phyloP scores from a whole-genome alignment of 176 grass and related monocot genomes.

The Triticum monococcum region DNA sequence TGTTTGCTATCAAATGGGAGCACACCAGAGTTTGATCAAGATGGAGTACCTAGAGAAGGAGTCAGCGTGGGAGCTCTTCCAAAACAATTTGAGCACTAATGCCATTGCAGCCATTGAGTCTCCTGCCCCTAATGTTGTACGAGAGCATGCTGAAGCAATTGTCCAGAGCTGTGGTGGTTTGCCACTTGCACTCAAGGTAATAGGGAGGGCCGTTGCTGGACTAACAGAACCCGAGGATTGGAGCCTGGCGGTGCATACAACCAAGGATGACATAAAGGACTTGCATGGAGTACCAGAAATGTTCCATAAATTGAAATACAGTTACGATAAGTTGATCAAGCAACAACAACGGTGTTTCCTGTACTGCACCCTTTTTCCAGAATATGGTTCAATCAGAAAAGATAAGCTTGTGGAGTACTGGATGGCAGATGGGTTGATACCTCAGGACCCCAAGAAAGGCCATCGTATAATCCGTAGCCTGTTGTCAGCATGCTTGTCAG shows the following conservation, averaged over 20 bases:
- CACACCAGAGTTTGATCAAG: slow-evolving; percentile 31
- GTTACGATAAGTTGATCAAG: slow-evolving; percentile 42
- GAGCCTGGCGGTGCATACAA: slow-evolving; percentile 21
- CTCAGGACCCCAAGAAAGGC: slow-evolving; percentile 25
- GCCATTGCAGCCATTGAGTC: background rate
- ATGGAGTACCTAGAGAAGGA: slow-evolving; percentile 34
- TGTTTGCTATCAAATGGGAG: slow-evolving; percentile 61
- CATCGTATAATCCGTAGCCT: slow-evolving; percentile 36
- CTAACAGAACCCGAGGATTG: slow-evolving; percentile 32
- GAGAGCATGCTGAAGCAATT: slow-evolving; percentile 25
- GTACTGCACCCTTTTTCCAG: slow-evolving; percentile 60
- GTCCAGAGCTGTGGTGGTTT: slow-evolving; percentile 47
- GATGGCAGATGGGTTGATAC: slow-evolving; percentile 57
- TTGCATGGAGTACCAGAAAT: slow-evolving; percentile 42
- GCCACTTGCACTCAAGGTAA: slow-evolving; percentile 53
- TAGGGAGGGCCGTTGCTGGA: slow-evolving; percentile 41
- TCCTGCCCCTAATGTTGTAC: slow-evolving; percentile 14
- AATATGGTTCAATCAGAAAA: slow-evolving; percentile 49
- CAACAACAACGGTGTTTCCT: slow-evolving; percentile 42
- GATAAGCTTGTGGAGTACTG: slow-evolving; percentile 59
- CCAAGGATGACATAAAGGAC: background rate
- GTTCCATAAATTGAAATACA: slow-evolving; percentile 44
- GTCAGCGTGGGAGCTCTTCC: slow-evolving; percentile 49
- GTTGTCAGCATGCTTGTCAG: slow-evolving; percentile 42
- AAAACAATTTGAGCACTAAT: slow-evolving; percentile 38